These are phyloP conservation scores for Mycena venus DNA, from an alignment of 768 basidiomycete genomes.

Conservation along the genomic window DNA sequence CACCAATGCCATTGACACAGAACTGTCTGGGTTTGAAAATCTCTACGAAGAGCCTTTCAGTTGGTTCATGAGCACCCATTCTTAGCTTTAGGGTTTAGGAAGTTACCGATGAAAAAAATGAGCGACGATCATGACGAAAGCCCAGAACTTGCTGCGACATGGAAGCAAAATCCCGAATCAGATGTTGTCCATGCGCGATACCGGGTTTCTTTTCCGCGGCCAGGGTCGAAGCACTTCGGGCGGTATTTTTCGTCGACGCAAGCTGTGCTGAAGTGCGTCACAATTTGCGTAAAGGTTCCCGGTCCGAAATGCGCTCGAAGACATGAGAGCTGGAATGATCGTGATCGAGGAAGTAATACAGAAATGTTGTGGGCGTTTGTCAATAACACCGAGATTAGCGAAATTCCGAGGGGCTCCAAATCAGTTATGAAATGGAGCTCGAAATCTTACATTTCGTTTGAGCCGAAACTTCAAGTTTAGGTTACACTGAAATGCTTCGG, in stretches of 20 bases:
- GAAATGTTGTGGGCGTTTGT: too few relatives aligned
- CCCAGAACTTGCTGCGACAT: conserved; percentile 6
- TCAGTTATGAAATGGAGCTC: too few relatives aligned
- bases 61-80: not conserved
- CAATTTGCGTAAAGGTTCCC: not conserved
- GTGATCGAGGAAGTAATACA: conserved; percentile 15
- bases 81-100: not conserved
- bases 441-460: too few relatives aligned
- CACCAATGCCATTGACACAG: conserved; percentile 1
- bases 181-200: not conserved
- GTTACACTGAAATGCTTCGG: too few relatives aligned
- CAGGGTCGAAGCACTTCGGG: too few relatives aligned
- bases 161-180: conserved; percentile 11
- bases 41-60: not conserved
- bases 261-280: not conserved
- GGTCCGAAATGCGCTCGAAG: not conserved
- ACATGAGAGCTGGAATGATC: conserved; percentile 3
- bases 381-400: too few relatives aligned
- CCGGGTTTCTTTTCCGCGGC: not conserved
- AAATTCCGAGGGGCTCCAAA: too few relatives aligned
- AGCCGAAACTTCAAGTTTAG: too few relatives aligned
- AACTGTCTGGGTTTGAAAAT: conserved; percentile 17
- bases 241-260: too few relatives aligned
- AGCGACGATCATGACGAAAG: conserved; percentile 25
- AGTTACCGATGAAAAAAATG: not conserved